These are phyloP conservation scores for Cymbopogon citratus DNA, from an alignment of 176 grass and related monocot species.

Conservation along the genomic window DNA sequence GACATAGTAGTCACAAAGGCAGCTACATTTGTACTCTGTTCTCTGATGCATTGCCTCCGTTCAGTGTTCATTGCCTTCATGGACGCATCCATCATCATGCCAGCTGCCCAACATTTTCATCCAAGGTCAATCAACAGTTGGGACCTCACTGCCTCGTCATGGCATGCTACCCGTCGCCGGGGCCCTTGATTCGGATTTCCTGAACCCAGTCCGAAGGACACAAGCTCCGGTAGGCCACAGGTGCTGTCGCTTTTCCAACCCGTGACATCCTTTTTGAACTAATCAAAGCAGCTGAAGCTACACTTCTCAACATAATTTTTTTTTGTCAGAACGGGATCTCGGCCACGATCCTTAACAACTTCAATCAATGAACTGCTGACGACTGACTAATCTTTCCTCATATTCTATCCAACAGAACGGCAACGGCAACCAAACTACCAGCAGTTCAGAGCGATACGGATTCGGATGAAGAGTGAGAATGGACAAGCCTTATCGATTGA, in stretches of 20 bases:
- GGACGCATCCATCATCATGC: neutral
- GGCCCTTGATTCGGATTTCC: neutral
- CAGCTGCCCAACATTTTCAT: neutral
- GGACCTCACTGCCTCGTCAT: neutral
- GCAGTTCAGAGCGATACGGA: neutral
- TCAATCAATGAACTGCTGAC: neutral
- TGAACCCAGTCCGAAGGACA: neutral
- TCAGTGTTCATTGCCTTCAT: neutral
- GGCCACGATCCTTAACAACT: neutral
- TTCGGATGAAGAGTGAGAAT: neutral
- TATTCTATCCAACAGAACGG: neutral
- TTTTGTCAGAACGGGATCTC: neutral
- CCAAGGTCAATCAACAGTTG: neutral
- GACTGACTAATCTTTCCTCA: neutral
- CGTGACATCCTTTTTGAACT: conserved; percentile 3
- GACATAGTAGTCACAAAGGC: neutral
- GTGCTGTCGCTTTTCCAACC: neutral
- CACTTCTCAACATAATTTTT: neutral
- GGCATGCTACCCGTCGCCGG: neutral
- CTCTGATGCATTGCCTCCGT: neutral
- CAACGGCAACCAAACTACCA: neutral
- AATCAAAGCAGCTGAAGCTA: neutral
- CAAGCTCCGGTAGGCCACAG: neutral
- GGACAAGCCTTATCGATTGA: neutral
- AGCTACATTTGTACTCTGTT: neutral